A percentile compares a stretch with the other conserved stretches of the same genome.
Conservation (phyloP, 371 early-diverging fungal species). For the Circinella minor region DNA sequence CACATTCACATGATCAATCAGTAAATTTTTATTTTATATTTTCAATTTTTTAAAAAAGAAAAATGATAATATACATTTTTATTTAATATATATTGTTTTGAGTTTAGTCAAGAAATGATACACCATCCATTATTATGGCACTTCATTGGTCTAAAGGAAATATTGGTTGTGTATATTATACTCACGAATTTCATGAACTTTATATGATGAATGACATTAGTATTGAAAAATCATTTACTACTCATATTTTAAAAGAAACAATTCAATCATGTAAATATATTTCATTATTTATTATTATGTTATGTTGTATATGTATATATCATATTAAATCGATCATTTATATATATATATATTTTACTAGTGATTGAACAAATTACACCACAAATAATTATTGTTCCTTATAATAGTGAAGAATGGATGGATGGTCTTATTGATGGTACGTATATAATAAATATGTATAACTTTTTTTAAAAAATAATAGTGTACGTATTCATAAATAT, state of each 20-base stretch:
- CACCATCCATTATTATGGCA: conserved; percentile 40
- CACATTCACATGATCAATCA: not conserved
- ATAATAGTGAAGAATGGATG: conserved; percentile 34
- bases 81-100: too few relatives aligned
- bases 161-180: conserved; percentile 63
- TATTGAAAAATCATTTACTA: conserved; percentile 30
- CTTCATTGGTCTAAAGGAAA: conserved; percentile 41
- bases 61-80: too few relatives aligned
- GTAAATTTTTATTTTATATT: not conserved
- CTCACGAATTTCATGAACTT: conserved; percentile 37
- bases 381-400: conserved; percentile 37
- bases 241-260: conserved; percentile 27
- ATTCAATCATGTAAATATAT: conserved; percentile 45
- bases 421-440: not conserved
- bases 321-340: too few relatives aligned
- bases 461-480: too few relatives aligned
- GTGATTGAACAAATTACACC: conserved; percentile 34
- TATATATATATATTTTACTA: not conserved
- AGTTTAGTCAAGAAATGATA: not conserved
- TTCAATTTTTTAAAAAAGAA: too few relatives aligned
- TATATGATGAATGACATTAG: conserved; percentile 62
- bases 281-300: too few relatives aligned
- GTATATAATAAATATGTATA: not conserved
- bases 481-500: too few relatives aligned
- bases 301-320: too few relatives aligned